Conservation (phyloP, 2,329 filamentous ascomycete species). For the Phoma sp. region DNA sequence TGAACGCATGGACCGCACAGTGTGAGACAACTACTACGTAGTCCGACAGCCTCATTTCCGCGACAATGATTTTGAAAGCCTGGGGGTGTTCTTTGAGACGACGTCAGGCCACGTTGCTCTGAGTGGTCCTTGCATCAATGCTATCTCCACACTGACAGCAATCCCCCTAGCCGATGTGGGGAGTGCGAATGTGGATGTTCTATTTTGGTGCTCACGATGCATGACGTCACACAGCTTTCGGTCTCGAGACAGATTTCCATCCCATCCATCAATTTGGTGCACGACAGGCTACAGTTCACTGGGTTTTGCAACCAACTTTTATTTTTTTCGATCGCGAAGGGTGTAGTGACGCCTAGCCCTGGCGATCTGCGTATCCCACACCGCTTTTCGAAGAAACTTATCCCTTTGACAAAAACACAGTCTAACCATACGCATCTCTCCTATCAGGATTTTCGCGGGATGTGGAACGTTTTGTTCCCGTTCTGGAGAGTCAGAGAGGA, state of each 20-base stretch:
- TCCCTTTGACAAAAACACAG: background rate
- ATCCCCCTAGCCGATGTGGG: slow-evolving; percentile 16
- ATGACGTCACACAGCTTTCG: slow-evolving; percentile 31
- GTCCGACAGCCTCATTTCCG: background rate
- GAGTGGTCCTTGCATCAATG: slow-evolving; percentile 20
- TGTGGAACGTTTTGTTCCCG: background rate
- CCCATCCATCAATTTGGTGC: slow-evolving; percentile 1
- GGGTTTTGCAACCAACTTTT: background rate
- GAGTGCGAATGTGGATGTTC: slow-evolving; percentile 1
- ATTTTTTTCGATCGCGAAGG: background rate
- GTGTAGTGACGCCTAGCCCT: background rate
- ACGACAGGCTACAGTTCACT: background rate
- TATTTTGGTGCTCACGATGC: slow-evolving; percentile 27
- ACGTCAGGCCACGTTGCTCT: slow-evolving; percentile 11
- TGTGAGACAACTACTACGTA: background rate
- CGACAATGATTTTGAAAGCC: background rate
- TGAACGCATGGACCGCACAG: background rate
- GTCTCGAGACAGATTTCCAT: too few relatives aligned
- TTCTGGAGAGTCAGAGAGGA: slow-evolving; percentile 11
- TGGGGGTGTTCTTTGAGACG: background rate
- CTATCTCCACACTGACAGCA: slow-evolving; percentile 32
- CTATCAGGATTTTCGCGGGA: background rate
- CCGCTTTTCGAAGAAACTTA: slow-evolving; percentile 17
- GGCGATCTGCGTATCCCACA: slow-evolving; percentile 14
- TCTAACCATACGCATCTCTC: slow-evolving; percentile 1